phyloP scores from a whole-genome alignment of 345 rosid genomes.

The Eutrema heterophyllum region DNA sequence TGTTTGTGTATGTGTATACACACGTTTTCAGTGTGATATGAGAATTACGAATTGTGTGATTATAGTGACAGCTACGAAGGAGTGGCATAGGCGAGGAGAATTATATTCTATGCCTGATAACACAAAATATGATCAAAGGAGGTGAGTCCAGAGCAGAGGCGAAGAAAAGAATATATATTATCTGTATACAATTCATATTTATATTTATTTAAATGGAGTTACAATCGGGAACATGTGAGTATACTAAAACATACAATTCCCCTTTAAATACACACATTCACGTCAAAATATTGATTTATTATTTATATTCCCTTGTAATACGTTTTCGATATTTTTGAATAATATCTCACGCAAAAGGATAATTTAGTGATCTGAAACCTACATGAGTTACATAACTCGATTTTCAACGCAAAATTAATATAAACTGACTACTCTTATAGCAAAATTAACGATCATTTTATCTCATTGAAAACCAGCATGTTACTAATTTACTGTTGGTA shows the following conservation, averaged over 20 bases:
- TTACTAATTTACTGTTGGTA: not conserved
- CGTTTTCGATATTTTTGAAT: not conserved
- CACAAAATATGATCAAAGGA: not conserved
- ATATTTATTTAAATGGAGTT: not conserved
- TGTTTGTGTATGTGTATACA: not conserved
- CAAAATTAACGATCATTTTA: constrained; percentile 7
- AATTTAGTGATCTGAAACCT: not conserved
- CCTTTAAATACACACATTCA: not conserved
- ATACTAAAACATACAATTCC: not conserved
- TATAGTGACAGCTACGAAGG: constrained; percentile 6
- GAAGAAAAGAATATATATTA: constrained; percentile 2
- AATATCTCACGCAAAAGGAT: not conserved
- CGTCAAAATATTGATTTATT: not conserved
- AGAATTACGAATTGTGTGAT: not conserved
- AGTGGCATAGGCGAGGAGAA: constrained; percentile 16
- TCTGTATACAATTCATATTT: not conserved
- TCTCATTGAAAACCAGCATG: constrained; percentile 19
- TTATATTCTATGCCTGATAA: constrained; percentile 10
- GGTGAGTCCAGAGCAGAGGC: not conserved
- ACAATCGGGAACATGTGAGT: not conserved
- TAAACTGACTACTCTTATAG: not conserved
- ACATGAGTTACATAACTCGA: constrained; percentile 2
- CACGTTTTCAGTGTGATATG: not conserved
- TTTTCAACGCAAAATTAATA: constrained; percentile 6
- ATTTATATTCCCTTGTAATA: not conserved